Conservation (phyloP, 345 rosid genomes). For the Ceriops zippeliana region DNA sequence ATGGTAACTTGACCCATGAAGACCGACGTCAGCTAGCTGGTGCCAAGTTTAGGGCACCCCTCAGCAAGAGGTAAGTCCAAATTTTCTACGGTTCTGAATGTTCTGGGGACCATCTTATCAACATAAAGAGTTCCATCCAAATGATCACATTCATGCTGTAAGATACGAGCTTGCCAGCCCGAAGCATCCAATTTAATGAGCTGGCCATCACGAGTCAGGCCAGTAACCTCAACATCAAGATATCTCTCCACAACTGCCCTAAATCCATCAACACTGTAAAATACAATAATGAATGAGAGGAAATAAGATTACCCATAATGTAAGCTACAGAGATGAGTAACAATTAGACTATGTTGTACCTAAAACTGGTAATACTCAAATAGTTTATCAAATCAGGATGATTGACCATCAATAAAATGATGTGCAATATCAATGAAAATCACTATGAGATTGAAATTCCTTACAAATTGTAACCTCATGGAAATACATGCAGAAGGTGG, state of each 20-base stretch:
- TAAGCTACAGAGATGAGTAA: background rate
- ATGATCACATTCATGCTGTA: conserved; percentile 95
- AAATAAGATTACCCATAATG: conserved; percentile 1
- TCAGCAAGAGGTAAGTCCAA: conserved; percentile 78
- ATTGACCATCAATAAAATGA: too few relatives aligned
- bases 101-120: conserved; percentile 75
- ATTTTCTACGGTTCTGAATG: conserved; percentile 74
- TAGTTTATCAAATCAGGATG: background rate
- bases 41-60: conserved; percentile 73
- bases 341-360: background rate
- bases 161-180: conserved; percentile 90
- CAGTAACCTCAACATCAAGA: conserved; percentile 79
- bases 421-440: too few relatives aligned
- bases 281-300: background rate
- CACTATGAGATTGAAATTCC: too few relatives aligned
- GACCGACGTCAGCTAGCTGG: conserved; percentile 16
- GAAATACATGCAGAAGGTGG: background rate
- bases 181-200: conserved; percentile 66
- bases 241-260: conserved; percentile 78
- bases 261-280: conserved; percentile 70
- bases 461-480: background rate
- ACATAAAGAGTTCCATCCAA: conserved; percentile 79
- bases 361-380: background rate
- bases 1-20: background rate
- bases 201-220: conserved; percentile 59